These are phyloP conservation scores for Lactarius psammicola DNA, from an alignment of 768 basidiomycete species.

Conservation along the genomic window DNA sequence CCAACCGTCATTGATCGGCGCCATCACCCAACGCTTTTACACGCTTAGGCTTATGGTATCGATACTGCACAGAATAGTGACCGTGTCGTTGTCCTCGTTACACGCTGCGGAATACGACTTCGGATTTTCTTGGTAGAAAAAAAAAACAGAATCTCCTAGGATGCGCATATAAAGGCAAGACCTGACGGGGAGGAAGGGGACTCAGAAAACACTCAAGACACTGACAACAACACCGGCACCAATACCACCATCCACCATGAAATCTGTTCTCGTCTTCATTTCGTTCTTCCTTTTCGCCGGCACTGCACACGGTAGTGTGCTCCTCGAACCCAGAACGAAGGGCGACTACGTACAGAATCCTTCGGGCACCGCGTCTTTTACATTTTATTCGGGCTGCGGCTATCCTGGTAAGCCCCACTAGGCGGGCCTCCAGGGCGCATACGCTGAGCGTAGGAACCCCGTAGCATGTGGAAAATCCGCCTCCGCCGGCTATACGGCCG, in stretches of 20 bases:
- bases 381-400: conserved; percentile 52
- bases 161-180: conserved; percentile 4
- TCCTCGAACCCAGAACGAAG: conserved; percentile 32
- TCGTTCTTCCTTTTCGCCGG: background rate
- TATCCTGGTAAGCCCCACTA: conserved; percentile 42
- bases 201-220: background rate
- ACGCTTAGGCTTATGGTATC: too few relatives aligned
- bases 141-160: background rate
- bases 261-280: background rate
- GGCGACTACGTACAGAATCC: conserved; percentile 55
- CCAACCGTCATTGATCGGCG: too few relatives aligned
- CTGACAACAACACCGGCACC: background rate
- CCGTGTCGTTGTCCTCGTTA: background rate
- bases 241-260: conserved; percentile 2
- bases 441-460: background rate
- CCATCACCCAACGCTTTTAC: too few relatives aligned
- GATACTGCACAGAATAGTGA: background rate
- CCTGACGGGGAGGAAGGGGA: background rate
- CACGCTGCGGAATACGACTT: background rate
- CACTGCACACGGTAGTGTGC: background rate
- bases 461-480: conserved; percentile 52
- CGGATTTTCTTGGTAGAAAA: too few relatives aligned
- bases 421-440: background rate
- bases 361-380: conserved; percentile 55
- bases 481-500: conserved; percentile 52